Percentiles rank a stretch among this genome's conserved stretches.
Evolutionary conservation across 139 green algal species (phyloP).

Genomic region (Closterium sp.): DNA sequence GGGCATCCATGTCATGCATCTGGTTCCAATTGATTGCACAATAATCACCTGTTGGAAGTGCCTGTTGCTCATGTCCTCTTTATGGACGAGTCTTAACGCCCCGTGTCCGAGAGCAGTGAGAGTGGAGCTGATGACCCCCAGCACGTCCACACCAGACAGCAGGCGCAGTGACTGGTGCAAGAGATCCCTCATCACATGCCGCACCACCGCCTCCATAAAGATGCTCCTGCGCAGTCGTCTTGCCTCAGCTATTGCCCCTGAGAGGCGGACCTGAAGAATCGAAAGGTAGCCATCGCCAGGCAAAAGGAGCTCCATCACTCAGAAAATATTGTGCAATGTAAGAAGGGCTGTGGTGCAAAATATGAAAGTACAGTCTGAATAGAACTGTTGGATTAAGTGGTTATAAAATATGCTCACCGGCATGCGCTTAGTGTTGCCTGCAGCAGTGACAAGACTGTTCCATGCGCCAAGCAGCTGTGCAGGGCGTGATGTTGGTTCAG

Average conservation of each 20-base stretch:
- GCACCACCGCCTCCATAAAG: neutral
- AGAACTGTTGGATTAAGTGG: neutral
- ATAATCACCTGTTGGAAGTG: neutral
- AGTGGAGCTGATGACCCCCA: slow-evolving; percentile 6
- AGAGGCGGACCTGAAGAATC: neutral
- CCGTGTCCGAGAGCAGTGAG: neutral
- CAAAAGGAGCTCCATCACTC: too few relatives aligned
- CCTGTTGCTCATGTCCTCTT: neutral
- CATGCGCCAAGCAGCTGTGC: neutral
- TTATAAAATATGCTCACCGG: neutral
- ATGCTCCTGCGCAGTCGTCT: neutral
- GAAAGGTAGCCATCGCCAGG: neutral
- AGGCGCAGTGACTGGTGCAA: slow-evolving; percentile 2
- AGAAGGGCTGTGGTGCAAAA: too few relatives aligned
- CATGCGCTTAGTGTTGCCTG: neutral
- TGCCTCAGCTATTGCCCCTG: neutral
- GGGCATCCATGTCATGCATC: neutral
- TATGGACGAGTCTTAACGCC: neutral
- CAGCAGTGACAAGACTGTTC: neutral
- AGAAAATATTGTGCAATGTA: too few relatives aligned
- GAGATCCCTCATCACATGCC: neutral
- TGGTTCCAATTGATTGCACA: neutral
- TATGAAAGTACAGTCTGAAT: too few relatives aligned
- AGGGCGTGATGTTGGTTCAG: neutral
- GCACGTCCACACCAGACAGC: slow-evolving; percentile 12